A percentile compares a stretch with the other conserved stretches of the same genome.
Conservation (phyloP, 2,329 filamentous ascomycete genomes). For the Fusarium redolens region DNA sequence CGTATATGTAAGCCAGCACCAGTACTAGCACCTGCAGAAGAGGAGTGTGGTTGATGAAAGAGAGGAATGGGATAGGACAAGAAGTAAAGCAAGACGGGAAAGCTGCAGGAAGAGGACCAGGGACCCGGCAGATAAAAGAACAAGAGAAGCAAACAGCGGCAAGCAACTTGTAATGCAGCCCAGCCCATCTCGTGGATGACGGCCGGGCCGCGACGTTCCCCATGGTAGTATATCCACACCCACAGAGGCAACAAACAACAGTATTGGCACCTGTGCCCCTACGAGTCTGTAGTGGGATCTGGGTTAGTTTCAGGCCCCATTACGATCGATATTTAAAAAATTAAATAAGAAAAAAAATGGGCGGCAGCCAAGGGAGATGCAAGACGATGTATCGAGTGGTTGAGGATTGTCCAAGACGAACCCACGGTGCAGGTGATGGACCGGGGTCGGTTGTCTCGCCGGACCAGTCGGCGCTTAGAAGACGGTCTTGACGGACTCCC, state of each 20-base stretch:
- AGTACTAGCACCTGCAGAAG: slow-evolving; percentile 18
- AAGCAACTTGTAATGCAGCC: slow-evolving; percentile 21
- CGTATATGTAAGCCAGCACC: slow-evolving; percentile 34
- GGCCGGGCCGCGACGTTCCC: slow-evolving; percentile 27
- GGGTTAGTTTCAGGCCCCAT: slow-evolving; percentile 23
- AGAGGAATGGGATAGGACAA: slow-evolving; percentile 39
- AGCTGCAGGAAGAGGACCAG: slow-evolving; percentile 37
- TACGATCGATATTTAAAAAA: slow-evolving; percentile 17
- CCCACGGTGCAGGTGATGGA: slow-evolving; percentile 49
- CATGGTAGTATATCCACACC: slow-evolving; percentile 16
- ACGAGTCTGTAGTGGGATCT: slow-evolving; percentile 18
- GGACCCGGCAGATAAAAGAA: slow-evolving; percentile 42
- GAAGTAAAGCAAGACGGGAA: slow-evolving; percentile 35
- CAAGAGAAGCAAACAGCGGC: slow-evolving; percentile 27
- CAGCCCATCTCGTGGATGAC: slow-evolving; percentile 30
- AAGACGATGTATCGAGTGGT: slow-evolving; percentile 39
- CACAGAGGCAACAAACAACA: slow-evolving; percentile 18
- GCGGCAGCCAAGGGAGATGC: slow-evolving; percentile 36
- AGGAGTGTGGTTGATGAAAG: neutral
- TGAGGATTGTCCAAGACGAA: slow-evolving; percentile 42
- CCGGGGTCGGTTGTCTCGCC: slow-evolving; percentile 43
- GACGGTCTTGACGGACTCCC: slow-evolving; percentile 24
- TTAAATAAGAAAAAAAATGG: slow-evolving; percentile 22
- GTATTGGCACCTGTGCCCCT: slow-evolving; percentile 17
- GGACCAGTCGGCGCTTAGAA: slow-evolving; percentile 53